These are phyloP conservation scores for Plasmodium vinckei DNA, from an alignment of 169 alveolate genomes.

Conservation along the genomic window DNA sequence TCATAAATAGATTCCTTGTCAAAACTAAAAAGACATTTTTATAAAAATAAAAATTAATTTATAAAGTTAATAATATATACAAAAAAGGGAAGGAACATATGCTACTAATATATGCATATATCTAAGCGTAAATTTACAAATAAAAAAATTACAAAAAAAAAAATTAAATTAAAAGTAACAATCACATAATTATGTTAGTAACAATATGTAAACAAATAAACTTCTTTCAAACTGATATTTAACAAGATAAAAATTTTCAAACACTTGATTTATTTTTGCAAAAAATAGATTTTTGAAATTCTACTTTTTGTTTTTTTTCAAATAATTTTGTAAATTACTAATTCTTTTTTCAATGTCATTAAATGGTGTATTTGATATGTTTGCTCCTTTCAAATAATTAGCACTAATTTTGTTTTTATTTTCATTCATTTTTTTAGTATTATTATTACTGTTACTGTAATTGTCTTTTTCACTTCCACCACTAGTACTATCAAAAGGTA, in stretches of 20 bases:
- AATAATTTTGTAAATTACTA: conserved; percentile 53
- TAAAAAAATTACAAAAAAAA: too few relatives aligned
- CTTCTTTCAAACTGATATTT: too few relatives aligned
- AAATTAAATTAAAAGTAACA: too few relatives aligned
- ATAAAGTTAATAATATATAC: neutral
- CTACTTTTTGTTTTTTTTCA: conserved; percentile 44
- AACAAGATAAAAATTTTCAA: too few relatives aligned
- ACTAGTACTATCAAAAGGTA: conserved; percentile 49
- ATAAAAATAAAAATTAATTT: conserved; percentile 3
- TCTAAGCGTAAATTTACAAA: too few relatives aligned
- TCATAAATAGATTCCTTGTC: neutral
- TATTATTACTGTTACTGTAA: neutral
- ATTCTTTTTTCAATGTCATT: conserved; percentile 63
- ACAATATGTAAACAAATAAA: too few relatives aligned
- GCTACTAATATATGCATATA: too few relatives aligned
- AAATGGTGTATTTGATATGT: conserved; percentile 23
- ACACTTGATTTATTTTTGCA: too few relatives aligned
- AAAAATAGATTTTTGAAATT: neutral
- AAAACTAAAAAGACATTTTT: neutral
- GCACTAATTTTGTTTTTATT: neutral
- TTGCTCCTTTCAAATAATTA: conserved; percentile 37
- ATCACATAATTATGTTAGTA: too few relatives aligned
- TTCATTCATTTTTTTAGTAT: neutral
- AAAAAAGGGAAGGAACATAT: neutral
- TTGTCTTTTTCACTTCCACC: conserved; percentile 7